Conservation (phyloP, 1,139 yeast species). For the Hyphopichia pseudoburtonii region DNA sequence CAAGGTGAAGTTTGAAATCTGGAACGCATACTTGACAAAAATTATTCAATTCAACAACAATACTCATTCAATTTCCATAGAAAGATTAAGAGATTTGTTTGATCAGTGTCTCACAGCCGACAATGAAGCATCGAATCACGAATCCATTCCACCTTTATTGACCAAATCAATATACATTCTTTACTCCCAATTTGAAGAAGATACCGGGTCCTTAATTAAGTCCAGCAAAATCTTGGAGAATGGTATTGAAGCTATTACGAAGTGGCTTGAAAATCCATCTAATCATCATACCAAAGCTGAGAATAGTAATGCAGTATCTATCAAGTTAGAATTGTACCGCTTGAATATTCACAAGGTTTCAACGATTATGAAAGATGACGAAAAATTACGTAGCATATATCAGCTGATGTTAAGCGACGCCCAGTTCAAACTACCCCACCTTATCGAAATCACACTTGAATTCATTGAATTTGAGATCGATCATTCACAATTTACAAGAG, state of each 20-base stretch:
- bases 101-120: slow-evolving; percentile 46
- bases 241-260: slow-evolving; percentile 12
- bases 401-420: slow-evolving; percentile 14
- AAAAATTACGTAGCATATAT: slow-evolving; percentile 1
- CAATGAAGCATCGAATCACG: slow-evolving; percentile 2
- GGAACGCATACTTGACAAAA: slow-evolving; percentile 67
- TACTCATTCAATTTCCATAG: slow-evolving; percentile 25
- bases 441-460: slow-evolving; percentile 29
- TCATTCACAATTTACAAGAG: slow-evolving; percentile 54
- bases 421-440: slow-evolving; percentile 25
- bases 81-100: slow-evolving; percentile 70
- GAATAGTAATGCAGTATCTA: slow-evolving; percentile 9
- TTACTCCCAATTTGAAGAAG: slow-evolving; percentile 61
- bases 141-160: slow-evolving; percentile 44
- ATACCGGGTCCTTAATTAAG: slow-evolving; percentile 26
- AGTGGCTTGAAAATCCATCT: slow-evolving; percentile 7
- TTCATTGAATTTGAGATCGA: slow-evolving; percentile 51
- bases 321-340: slow-evolving; percentile 23
- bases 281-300: slow-evolving; percentile 3
- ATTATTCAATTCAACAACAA: slow-evolving; percentile 36
- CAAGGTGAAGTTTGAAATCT: slow-evolving; percentile 60
- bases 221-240: slow-evolving; percentile 25
- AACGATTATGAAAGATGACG: slow-evolving; percentile 16
- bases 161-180: slow-evolving; percentile 51
- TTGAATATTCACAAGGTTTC: slow-evolving; percentile 11